Conservation (phyloP, 495 filamentous ascomycete genomes). For the Venustampulla echinocandica region DNA sequence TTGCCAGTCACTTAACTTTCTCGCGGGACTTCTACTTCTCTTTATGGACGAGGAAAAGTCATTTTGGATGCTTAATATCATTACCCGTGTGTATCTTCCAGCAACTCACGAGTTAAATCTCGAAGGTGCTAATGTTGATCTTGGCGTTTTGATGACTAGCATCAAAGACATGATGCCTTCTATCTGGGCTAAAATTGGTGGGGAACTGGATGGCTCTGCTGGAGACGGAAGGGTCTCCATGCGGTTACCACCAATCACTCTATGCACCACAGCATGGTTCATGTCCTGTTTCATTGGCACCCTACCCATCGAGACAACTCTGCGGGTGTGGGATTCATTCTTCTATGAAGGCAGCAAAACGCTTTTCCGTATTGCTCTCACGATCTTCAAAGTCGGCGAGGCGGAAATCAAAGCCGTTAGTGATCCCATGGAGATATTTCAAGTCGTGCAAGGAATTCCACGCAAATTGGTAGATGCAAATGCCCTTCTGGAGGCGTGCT, state of each 20-base stretch:
- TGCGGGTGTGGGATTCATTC: slow-evolving; percentile 91
- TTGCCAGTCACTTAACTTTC: slow-evolving; percentile 94
- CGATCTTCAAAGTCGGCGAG: slow-evolving; percentile 89
- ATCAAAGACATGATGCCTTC: slow-evolving; percentile 74
- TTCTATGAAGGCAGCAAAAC: slow-evolving; percentile 95
- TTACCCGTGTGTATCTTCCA: slow-evolving; percentile 79
- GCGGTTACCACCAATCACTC: slow-evolving; percentile 77
- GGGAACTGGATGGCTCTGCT: slow-evolving; percentile 54
- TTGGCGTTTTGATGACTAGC: slow-evolving; percentile 83
- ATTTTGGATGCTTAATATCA: slow-evolving; percentile 91
- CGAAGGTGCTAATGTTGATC: slow-evolving; percentile 89
- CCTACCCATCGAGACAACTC: slow-evolving; percentile 78
- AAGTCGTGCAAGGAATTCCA: slow-evolving; percentile 87
- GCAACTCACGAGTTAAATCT: slow-evolving; percentile 88
- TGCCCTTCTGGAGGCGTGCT: slow-evolving; percentile 69
- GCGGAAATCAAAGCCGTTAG: slow-evolving; percentile 65
- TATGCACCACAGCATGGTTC: slow-evolving; percentile 96
- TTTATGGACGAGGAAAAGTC: slow-evolving; percentile 86
- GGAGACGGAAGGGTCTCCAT: slow-evolving; percentile 16
- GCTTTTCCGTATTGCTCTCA: slow-evolving; percentile 86
- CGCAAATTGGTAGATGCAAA: slow-evolving; percentile 74
- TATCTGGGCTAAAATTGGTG: slow-evolving; percentile 85
- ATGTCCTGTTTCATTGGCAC: slow-evolving; percentile 95
- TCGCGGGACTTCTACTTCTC: slow-evolving; percentile 89
- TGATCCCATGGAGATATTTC: slow-evolving; percentile 94